Evolutionary conservation across 108 stramenopile genomes (phyloP), one percentile per base, ranked within the genome.

Genomic region (Thalassiosira profunda): DNA sequence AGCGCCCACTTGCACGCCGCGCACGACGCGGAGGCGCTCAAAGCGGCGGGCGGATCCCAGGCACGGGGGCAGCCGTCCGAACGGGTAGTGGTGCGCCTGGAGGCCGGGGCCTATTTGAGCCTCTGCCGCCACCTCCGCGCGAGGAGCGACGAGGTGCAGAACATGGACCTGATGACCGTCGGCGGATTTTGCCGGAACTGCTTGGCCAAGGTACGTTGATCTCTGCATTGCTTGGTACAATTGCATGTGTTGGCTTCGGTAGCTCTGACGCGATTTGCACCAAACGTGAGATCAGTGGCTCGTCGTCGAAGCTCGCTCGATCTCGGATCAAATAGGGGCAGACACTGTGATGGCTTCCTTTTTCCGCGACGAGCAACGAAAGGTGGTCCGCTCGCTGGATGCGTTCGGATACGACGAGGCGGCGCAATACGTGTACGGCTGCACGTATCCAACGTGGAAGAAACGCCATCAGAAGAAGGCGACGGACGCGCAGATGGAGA

Each of bases 111-210:
- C n/a, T 94, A 90, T 64, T 71, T 74, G 18, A 74, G 72, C 36
- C 76, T 94, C 36, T 88, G 86, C 42, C 34, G 42, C 3, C 93
- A 94, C 62, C 84, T 94, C 11, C 74, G 74, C 46, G 84, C 85
- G 18, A 70, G 90, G n/a, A 86, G 85, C 46, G 93, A 91, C 45
- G 67, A 66, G 63, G 93, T 94, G 17, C 82, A 78, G 58, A 97
- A 97, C 67, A 91, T 97, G 53, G 94, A 94, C 72, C 62, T 97
- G 21, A 97, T 97, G 96, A 87, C 91, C 7, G 52, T 92, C 20
- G 77, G 85, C 41, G 96, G 96, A 12, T 97, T 97, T 72, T 97
- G 96, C 76, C 79, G 96, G 7, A 97, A 97, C 56, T 97, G 96
- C 63, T 67, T 97, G 10, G 88, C 92, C 35, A 97, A 96, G 82